Evolutionary conservation across 805 yeast genomes (phyloP), one percentile per base, ranked within the genome.

Genomic region (Kurtzmaniella cleridarum): DNA sequence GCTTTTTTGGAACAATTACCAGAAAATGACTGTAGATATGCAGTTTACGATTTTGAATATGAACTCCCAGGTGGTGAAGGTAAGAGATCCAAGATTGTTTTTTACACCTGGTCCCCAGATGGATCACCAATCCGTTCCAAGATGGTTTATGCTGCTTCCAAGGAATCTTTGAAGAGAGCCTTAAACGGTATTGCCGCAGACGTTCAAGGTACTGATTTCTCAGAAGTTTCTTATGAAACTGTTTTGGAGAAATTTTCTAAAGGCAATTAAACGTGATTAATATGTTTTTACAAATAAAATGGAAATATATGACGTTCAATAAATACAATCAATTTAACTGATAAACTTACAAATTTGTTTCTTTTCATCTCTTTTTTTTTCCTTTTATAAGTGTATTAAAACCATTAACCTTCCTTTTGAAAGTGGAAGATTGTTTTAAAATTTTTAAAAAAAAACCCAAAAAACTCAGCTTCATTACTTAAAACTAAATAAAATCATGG

Each of bases 101-200:
- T 71, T 67, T 70, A 60, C 73, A 85, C 93, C 51, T 93, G 98
- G 98, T 81, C 97, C 46, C 98, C 98, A 57, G 98, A 93, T 63
- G 87, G 95, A 46, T 96, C 98, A 40, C 88, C 93, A 46, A 81
- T 93, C 57, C 84, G 95, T 75, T 66, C 89, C 54, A 93, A 93
- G 84, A 93, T 93, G 98, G 85, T 91, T 47, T 91, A 90, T 73
- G 98, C 98, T 35, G 80, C 96, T n/a, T 90, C 98, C 44, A 89
- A 89, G 71, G 98, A 90, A 57, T 96, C 97, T 36, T 78, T 93
- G 60, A 91, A 98, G 77, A 88, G 96, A 71, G 91, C 98, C 41
- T 76, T 93, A 60, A 91, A 86, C 64, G 98, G 98, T 67, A 81
- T 93, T 51, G 73, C 96, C 41, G 66, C 95, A 52, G 98, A 93